Conservation (phyloP, 2,329 filamentous ascomycete genomes). For the Botryotinia narcissicola region DNA sequence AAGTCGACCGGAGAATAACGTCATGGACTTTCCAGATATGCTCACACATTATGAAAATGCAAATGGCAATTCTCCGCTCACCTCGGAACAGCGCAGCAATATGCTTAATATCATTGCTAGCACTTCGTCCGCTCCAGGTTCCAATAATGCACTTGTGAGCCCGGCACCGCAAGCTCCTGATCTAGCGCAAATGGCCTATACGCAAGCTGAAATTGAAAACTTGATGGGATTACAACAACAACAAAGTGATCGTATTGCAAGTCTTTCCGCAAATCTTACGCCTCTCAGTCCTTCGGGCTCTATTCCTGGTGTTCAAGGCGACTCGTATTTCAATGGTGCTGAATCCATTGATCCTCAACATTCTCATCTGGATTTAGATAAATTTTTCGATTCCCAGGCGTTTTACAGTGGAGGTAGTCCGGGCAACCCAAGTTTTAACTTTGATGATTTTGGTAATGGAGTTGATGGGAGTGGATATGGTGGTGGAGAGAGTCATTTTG, state of each 20-base stretch:
- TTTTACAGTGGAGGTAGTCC: constrained; percentile 41
- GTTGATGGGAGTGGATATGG: constrained; percentile 9
- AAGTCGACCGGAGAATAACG: constrained; percentile 39
- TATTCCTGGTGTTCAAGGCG: constrained; percentile 65
- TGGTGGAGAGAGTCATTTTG: constrained; percentile 32
- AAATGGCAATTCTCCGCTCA: constrained; percentile 54
- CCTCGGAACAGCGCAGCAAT: constrained; percentile 56
- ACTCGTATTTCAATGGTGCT: constrained; percentile 36
- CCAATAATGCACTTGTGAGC: constrained; percentile 37
- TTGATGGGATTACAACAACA: constrained; percentile 76
- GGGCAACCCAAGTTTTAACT: constrained; percentile 25
- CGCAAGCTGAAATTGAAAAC: constrained; percentile 72
- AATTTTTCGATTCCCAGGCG: constrained; percentile 46
- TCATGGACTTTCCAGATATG: constrained; percentile 53
- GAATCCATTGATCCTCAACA: constrained; percentile 39
- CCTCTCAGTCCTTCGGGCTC: constrained; percentile 77
- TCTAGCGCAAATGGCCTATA: constrained; percentile 63
- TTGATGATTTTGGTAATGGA: constrained; percentile 25
- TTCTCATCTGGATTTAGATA: constrained; percentile 48
- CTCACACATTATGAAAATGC: constrained; percentile 39
- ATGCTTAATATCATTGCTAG: constrained; percentile 60
- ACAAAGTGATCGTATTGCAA: constrained; percentile 73
- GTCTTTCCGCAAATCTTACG: constrained; percentile 70
- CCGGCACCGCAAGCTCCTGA: constrained; percentile 43
- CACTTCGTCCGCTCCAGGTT: constrained; percentile 31